Percentiles rank a stretch among this genome's conserved stretches.
Evolutionary conservation across 2,329 filamentous ascomycete genomes (phyloP).

Genomic region (Colletotrichum agaves): DNA sequence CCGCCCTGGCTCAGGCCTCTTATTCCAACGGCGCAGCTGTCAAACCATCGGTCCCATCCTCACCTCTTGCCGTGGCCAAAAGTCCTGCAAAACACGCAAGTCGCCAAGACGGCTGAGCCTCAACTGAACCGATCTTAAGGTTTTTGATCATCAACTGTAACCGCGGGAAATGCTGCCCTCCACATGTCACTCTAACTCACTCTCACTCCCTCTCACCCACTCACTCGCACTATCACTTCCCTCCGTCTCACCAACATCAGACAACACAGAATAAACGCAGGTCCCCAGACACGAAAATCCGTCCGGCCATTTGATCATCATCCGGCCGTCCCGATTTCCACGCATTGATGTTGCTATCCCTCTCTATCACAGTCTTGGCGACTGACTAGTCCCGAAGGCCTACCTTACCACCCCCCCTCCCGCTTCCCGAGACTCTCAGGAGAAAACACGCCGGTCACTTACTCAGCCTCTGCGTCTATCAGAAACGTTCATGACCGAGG

Average conservation of each 20-base stretch:
- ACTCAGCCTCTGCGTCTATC: background rate
- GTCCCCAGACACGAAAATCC: background rate
- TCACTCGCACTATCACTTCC: background rate
- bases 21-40: background rate
- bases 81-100: constrained; percentile 9
- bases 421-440: too few relatives aligned
- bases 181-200: too few relatives aligned
- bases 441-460: constrained; percentile 25
- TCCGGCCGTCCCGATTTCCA: constrained; percentile 5
- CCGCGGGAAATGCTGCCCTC: background rate
- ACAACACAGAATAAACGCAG: background rate
- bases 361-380: constrained; percentile 1
- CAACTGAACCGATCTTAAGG: background rate
- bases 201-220: background rate
- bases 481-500: background rate
- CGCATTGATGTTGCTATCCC: background rate
- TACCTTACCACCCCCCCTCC: background rate
- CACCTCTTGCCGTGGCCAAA: background rate
- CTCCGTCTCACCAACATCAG: background rate
- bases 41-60: constrained; percentile 10
- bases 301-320: background rate
- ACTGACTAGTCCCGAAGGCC: constrained; percentile 6
- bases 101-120: constrained; percentile 34
- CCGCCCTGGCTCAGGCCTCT: background rate
- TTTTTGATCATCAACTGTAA: background rate